A percentile compares a stretch with the other conserved stretches of the same genome.
These are phyloP conservation scores for Bruguiera gymnorhiza DNA, from an alignment of 345 rosid species.

Conservation along the genomic window DNA sequence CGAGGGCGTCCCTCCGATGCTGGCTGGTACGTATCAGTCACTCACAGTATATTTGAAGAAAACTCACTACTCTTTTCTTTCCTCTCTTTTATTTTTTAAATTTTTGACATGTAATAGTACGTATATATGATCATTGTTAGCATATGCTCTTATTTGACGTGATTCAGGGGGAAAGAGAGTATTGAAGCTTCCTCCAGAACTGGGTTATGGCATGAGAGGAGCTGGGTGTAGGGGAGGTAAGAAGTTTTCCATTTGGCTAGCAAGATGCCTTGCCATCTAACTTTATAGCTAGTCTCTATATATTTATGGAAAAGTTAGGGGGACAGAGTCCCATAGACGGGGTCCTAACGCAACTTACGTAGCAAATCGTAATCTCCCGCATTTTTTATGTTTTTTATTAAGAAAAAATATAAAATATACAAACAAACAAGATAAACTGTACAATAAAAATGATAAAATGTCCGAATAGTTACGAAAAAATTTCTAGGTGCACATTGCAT, in stretches of 20 bases:
- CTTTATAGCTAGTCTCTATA: not conserved
- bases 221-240: slow-evolving; percentile 94
- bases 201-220: slow-evolving; percentile 84
- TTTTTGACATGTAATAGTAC: not conserved
- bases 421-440: too few relatives aligned
- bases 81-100: not conserved
- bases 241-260: not conserved
- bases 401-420: too few relatives aligned
- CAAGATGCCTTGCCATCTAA: not conserved
- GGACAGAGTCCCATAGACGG: too few relatives aligned
- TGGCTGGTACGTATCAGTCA: slow-evolving; percentile 46
- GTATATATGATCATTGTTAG: not conserved
- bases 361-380: too few relatives aligned
- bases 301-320: too few relatives aligned
- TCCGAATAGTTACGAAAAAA: too few relatives aligned
- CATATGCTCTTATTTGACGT: not conserved
- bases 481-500: too few relatives aligned
- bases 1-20: slow-evolving; percentile 89
- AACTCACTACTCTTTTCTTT: not conserved
- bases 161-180: slow-evolving; percentile 65
- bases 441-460: too few relatives aligned
- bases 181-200: slow-evolving; percentile 70
- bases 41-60: too few relatives aligned
- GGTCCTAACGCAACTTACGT: too few relatives aligned
- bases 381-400: too few relatives aligned